A percentile compares a stretch with the other conserved stretches of the same genome.
phyloP scores from a whole-genome alignment of 2,329 filamentous ascomycete genomes.

The Cytospora mali region DNA sequence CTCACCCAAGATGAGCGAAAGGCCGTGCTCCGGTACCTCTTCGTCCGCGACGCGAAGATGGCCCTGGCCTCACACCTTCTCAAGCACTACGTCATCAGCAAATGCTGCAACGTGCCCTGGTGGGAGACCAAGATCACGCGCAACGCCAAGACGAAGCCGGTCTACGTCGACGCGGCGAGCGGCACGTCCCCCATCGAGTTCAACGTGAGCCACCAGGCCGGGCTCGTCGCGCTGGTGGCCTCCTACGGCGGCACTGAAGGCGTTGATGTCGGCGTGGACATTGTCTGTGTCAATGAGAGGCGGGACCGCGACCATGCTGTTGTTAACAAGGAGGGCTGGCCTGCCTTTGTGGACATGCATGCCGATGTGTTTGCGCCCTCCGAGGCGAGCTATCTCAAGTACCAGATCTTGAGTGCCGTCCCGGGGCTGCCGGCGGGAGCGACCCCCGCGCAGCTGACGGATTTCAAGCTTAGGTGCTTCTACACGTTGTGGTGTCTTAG shows the following conservation, averaged over 20 bases:
- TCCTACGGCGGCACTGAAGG: constrained; percentile 36
- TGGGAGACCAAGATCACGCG: constrained; percentile 57
- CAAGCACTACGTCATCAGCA: constrained; percentile 70
- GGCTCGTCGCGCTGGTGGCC: constrained; percentile 65
- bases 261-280: constrained; percentile 67
- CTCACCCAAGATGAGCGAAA: constrained; percentile 58
- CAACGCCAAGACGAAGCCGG: constrained; percentile 57
- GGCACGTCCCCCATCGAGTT: constrained; percentile 58
- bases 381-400: constrained; percentile 66
- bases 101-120: constrained; percentile 63
- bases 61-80: constrained; percentile 71
- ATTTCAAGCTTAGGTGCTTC: constrained; percentile 68
- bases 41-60: constrained; percentile 74
- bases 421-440: constrained; percentile 33
- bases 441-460: constrained; percentile 47
- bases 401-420: constrained; percentile 37
- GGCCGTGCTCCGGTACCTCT: constrained; percentile 62
- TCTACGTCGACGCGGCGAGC: constrained; percentile 52
- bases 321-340: constrained; percentile 62
- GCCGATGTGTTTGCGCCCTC: constrained; percentile 66
- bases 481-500: constrained; percentile 80
- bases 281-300: constrained; percentile 76
- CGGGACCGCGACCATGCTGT: constrained; percentile 61
- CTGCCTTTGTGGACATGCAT: constrained; percentile 71
- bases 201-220: constrained; percentile 79